Percentiles rank a stretch among this genome's conserved stretches.
phyloP scores from a whole-genome alignment of 169 alveolate genomes.

The Plasmodium vivax region DNA sequence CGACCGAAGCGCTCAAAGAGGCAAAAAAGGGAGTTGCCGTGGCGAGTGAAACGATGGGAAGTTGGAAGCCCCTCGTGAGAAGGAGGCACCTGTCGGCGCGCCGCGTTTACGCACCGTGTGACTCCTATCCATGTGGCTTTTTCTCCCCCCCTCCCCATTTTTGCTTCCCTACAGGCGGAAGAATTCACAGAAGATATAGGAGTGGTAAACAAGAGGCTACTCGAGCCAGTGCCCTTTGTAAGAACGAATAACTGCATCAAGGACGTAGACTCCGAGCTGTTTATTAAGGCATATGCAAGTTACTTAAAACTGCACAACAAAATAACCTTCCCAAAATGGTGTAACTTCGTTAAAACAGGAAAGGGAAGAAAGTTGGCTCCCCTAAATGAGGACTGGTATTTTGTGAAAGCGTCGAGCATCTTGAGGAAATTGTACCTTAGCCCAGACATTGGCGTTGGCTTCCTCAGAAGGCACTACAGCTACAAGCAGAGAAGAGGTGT shows the following conservation, averaged over 20 bases:
- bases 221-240: conserved; percentile 82
- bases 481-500: conserved; percentile 93
- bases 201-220: conserved; percentile 68
- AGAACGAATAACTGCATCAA: conserved; percentile 89
- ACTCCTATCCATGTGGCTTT: neutral
- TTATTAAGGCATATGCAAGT: conserved; percentile 95
- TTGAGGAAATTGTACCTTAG: conserved; percentile 95
- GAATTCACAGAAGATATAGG: conserved; percentile 71
- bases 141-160: neutral
- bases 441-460: conserved; percentile 94
- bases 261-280: conserved; percentile 96
- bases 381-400: conserved; percentile 96
- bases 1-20: neutral
- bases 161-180: conserved; percentile 18
- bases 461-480: conserved; percentile 94
- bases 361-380: conserved; percentile 96
- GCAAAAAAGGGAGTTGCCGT: neutral
- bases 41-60: neutral
- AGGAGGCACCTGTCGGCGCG: too few relatives aligned
- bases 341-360: conserved; percentile 94
- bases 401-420: conserved; percentile 96
- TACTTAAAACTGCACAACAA: conserved; percentile 95
- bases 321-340: conserved; percentile 96
- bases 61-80: neutral
- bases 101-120: neutral